These are phyloP conservation scores for Tylopilus felleus DNA, from an alignment of 768 basidiomycete genomes.

Conservation along the genomic window DNA sequence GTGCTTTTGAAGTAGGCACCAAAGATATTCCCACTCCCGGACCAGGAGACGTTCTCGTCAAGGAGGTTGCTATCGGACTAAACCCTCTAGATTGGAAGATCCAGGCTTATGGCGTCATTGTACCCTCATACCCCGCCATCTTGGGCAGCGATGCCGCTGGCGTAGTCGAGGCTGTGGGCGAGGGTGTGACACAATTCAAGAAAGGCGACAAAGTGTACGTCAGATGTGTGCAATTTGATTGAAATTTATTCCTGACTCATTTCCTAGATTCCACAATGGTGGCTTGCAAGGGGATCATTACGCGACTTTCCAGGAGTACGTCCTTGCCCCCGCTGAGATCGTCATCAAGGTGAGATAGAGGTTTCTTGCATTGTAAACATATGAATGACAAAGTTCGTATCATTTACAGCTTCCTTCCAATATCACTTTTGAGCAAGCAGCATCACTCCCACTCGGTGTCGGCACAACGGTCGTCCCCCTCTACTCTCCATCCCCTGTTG, in stretches of 20 bases:
- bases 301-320: conserved; percentile 29
- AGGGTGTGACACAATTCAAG: conserved; percentile 35
- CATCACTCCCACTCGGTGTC: conserved; percentile 35
- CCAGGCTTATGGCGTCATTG: neutral
- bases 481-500: conserved; percentile 24
- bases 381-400: conserved; percentile 10
- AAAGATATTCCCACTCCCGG: conserved; percentile 30
- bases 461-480: conserved; percentile 33
- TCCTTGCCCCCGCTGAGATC: conserved; percentile 21
- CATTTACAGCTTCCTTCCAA: conserved; percentile 34
- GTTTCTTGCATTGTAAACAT: neutral
- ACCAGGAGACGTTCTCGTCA: conserved; percentile 43
- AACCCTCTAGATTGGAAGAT: conserved; percentile 44
- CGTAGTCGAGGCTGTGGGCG: conserved; percentile 37
- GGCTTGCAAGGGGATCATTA: neutral
- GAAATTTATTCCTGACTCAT: neutral
- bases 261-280: conserved; percentile 21
- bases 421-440: conserved; percentile 37
- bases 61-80: conserved; percentile 37
- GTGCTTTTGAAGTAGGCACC: conserved; percentile 11
- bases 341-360: conserved; percentile 8
- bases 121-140: conserved; percentile 32
- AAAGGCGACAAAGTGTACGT: conserved; percentile 32
- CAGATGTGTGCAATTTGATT: neutral
- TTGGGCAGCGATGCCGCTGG: conserved; percentile 41